Conservation (phyloP, 192 early-diverging fungal genomes). For the Umbelopsis ramanniana region DNA sequence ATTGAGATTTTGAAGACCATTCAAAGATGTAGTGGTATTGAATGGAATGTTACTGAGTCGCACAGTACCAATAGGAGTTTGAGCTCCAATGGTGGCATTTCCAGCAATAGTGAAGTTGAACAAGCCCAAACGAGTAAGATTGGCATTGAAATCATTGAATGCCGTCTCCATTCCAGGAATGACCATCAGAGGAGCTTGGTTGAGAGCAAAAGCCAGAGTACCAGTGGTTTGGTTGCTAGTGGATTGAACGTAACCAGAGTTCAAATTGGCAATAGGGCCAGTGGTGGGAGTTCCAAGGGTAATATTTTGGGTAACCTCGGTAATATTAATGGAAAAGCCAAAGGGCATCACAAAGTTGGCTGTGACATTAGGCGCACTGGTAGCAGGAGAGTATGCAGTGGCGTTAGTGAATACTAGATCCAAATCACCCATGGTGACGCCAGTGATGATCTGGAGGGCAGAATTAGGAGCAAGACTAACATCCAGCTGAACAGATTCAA, state of each 20-base stretch:
- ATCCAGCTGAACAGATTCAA: slow-evolving; percentile 54
- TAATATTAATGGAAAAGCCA: slow-evolving; percentile 60
- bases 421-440: slow-evolving; percentile 55
- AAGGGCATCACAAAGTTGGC: slow-evolving; percentile 65
- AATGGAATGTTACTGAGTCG: slow-evolving; percentile 56
- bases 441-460: slow-evolving; percentile 54
- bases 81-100: slow-evolving; percentile 50
- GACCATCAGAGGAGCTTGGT: slow-evolving; percentile 47
- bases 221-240: slow-evolving; percentile 47
- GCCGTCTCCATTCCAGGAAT: slow-evolving; percentile 44
- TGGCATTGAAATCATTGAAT: slow-evolving; percentile 59
- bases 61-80: slow-evolving; percentile 60
- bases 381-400: slow-evolving; percentile 53
- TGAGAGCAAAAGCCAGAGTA: slow-evolving; percentile 53
- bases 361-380: slow-evolving; percentile 48
- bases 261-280: slow-evolving; percentile 37
- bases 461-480: slow-evolving; percentile 48
- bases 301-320: slow-evolving; percentile 56
- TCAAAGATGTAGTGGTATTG: slow-evolving; percentile 50
- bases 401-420: slow-evolving; percentile 53
- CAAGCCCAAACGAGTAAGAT: slow-evolving; percentile 44
- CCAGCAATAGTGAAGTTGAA: slow-evolving; percentile 54
- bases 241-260: slow-evolving; percentile 34
- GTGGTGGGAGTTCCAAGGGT: slow-evolving; percentile 39
- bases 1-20: slow-evolving; percentile 64